Conservation (phyloP, 2,329 filamentous ascomycete genomes). For the Pyrenophora teres region DNA sequence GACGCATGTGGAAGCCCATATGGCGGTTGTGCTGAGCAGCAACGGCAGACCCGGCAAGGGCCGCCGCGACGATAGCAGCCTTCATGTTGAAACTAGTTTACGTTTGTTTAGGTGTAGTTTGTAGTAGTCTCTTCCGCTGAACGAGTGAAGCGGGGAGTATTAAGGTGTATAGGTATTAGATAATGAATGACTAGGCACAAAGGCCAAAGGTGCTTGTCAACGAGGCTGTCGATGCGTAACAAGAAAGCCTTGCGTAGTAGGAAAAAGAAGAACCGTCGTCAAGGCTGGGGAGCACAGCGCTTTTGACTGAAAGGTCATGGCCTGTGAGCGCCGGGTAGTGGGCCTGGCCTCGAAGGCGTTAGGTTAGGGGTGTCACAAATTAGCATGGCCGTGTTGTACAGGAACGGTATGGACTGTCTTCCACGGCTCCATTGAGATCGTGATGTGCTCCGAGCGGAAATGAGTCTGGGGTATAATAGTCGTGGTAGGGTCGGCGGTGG, state of each 20-base stretch:
- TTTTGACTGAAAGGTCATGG: conserved; percentile 39
- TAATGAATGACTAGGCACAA: conserved; percentile 47
- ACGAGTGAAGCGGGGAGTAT: conserved; percentile 77
- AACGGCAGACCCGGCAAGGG: conserved; percentile 58
- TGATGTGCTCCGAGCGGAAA: conserved; percentile 36
- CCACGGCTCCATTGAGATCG: conserved; percentile 27
- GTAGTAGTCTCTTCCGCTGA: conserved; percentile 68
- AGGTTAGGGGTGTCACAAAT: conserved; percentile 43
- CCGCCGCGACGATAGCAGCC: conserved; percentile 68
- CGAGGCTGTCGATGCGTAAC: conserved; percentile 42
- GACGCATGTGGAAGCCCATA: conserved; percentile 60
- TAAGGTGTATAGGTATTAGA: conserved; percentile 23
- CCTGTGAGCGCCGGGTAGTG: conserved; percentile 15
- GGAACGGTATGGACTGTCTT: conserved; percentile 33
- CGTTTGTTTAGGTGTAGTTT: conserved; percentile 25
- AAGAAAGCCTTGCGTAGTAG: conserved; percentile 39
- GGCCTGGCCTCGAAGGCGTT: conserved; percentile 26
- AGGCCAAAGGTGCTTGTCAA: conserved; percentile 39
- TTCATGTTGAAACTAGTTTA: conserved; percentile 68
- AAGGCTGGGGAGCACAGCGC: conserved; percentile 26
- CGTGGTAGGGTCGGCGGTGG: conserved; percentile 9
- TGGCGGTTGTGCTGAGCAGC: conserved; percentile 69
- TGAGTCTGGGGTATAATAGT: conserved; percentile 36
- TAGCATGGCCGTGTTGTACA: conserved; percentile 27
- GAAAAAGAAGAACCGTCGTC: conserved; percentile 21